phyloP scores from a whole-genome alignment of 1,284 basidiomycete species.

The Ustilago shanxiensis region DNA sequence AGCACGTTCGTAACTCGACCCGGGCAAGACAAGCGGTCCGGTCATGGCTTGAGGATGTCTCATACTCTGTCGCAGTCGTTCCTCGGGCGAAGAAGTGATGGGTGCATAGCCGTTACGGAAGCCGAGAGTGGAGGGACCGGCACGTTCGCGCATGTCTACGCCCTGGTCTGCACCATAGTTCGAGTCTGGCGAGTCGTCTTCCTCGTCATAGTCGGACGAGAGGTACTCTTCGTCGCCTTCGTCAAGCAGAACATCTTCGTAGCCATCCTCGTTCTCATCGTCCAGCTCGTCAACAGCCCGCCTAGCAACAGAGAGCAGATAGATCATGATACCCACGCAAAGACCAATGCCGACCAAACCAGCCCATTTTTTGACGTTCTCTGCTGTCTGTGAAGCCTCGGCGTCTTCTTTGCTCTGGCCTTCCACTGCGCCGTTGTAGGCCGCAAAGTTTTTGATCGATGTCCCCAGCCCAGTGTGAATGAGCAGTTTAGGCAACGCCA shows the following conservation, averaged over 20 bases:
- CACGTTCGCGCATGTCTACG: constrained; percentile 53
- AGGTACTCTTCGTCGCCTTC: constrained; percentile 38
- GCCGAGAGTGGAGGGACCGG: constrained; percentile 44
- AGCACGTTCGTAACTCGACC: constrained; percentile 16
- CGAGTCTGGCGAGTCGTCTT: constrained; percentile 15
- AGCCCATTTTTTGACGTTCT: constrained; percentile 76
- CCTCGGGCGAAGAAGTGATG: constrained; percentile 42
- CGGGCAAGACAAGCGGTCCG: constrained; percentile 24
- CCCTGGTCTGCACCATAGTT: constrained; percentile 7
- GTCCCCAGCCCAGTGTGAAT: constrained; percentile 85
- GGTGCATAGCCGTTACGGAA: constrained; percentile 53
- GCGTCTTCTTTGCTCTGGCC: constrained; percentile 55
- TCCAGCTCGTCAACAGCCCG: constrained; percentile 82
- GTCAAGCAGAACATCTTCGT: constrained; percentile 40
- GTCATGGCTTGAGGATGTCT: constrained; percentile 36
- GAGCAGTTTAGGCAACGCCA: constrained; percentile 86
- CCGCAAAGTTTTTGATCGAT: constrained; percentile 84
- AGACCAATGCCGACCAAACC: constrained; percentile 79
- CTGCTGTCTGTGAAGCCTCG: constrained; percentile 69
- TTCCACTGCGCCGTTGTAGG: constrained; percentile 73
- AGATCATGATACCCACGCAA: constrained; percentile 81
- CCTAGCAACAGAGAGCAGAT: constrained; percentile 82
- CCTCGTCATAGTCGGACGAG: constrained; percentile 28
- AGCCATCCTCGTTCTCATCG: constrained; percentile 48
- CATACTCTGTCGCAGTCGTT: constrained; percentile 49